Base-by-base conservation (phyloP, 2,329 filamentous ascomycete species). In the Fusarium cyanostomum region DNA sequence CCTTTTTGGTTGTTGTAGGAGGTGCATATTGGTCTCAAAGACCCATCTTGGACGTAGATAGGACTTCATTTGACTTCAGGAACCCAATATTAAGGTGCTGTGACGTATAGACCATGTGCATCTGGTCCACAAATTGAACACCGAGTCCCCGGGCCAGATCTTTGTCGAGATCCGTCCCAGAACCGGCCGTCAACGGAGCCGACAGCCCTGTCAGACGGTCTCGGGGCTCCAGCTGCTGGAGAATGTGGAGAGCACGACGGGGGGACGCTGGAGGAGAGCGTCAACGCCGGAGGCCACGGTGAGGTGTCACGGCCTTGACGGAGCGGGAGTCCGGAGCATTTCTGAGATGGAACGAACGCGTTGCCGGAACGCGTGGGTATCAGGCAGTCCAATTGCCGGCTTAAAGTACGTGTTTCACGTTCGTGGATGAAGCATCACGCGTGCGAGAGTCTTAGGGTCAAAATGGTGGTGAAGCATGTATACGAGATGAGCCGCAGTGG, bases 61-160 rank as follows among this genome's bases (percentile, higher is more conserved):
- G 16, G 56, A 21, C 56, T 30, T 53, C 42, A 41, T 52, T 50
- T 64, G 51, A 38, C 56, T 48, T 31, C 4, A 38, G 49, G 39
- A 44, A 65, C 39, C 61, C 61, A 56, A 42, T 44, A 59, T 50
- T 49, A 52, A 59, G 50, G 44, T 59, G 18, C 16, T 31, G 49
- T 69, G 66, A 68, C 62, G 58, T 66, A 59, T 15, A 68, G 56
- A 52, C 16, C 33, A 55, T 59, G 15, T 52, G 34, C 45, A 61
- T 50, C 34, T 56, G 67, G 59, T 68, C 67, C 67, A 69, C 66
- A 69, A 61, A 62, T 61, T 35, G 27, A 48, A 33, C 49, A 44
- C 59, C 66, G 41, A 44, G 31, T 26, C 52, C 37, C 27, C 42
- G 49, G 51, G 50, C 52, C 51, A 42, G 54, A 63, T 59, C 55